phyloP scores from a whole-genome alignment of 805 yeast genomes.

The Nakazawaea populi region DNA sequence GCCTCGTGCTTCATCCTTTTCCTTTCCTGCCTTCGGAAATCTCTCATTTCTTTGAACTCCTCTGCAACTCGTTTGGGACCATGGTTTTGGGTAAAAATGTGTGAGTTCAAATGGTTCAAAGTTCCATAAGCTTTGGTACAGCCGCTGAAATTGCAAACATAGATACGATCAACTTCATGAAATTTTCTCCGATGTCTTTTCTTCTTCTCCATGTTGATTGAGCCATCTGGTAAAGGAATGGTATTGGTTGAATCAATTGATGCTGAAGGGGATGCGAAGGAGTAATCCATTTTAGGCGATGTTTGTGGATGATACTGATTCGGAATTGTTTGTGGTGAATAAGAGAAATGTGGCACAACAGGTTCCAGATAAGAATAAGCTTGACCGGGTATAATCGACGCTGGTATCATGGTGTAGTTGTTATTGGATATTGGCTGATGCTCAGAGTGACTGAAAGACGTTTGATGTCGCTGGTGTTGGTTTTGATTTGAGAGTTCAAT shows the following conservation, averaged over 20 bases:
- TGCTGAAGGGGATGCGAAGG: neutral
- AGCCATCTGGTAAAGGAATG: neutral
- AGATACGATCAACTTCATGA: constrained; percentile 50
- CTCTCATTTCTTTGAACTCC: constrained; percentile 47
- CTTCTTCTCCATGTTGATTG: neutral
- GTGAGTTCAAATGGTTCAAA: constrained; percentile 53
- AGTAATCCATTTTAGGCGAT: neutral
- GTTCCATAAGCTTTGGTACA: constrained; percentile 57
- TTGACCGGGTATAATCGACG: neutral
- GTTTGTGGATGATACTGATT: neutral
- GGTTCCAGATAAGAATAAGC: neutral
- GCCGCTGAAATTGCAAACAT: constrained; percentile 38
- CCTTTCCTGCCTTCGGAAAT: constrained; percentile 29
- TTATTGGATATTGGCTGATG: neutral
- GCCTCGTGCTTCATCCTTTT: constrained; percentile 6
- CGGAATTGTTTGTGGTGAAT: neutral
- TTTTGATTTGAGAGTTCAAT: too few relatives aligned
- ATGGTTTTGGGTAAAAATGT: constrained; percentile 45
- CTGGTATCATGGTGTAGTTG: neutral
- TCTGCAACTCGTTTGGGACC: constrained; percentile 49
- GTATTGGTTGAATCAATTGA: neutral
- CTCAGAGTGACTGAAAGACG: neutral
- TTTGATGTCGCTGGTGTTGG: too few relatives aligned
- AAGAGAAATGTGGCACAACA: neutral
- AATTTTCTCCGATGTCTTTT: constrained; percentile 50